Base-by-base conservation (phyloP, 2,329 filamentous ascomycete genomes). In the Botrytis pseudocinerea region DNA sequence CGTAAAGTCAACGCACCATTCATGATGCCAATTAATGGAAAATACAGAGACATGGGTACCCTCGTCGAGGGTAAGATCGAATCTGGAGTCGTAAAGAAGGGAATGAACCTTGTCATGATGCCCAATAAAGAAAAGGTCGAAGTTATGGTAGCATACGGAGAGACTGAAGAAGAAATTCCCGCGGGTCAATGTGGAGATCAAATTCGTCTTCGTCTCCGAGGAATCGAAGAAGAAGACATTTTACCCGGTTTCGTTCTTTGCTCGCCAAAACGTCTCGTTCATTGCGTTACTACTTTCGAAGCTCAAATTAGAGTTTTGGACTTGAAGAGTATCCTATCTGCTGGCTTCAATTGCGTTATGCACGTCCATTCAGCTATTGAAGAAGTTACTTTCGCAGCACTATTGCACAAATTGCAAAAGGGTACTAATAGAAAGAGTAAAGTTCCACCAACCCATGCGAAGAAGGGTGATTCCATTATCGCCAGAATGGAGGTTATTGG, bases 21-120 rank as follows among this genome's bases (percentile, higher is more conserved):
- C 87, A 98, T 99, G 96, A 98, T 99, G 95, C 93, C 96, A 14
- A 88, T 99, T 76, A 93, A 93, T 76, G 94, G 93, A 83, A 99
- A 99, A 85, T 99, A 98, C 86, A 90, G 93, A 79, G 97, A 99
- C 82, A 92, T 99, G 88, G 96, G 96, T 79, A 99, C 96, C 75
- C 94, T 99, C 89, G 89, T 98, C 60, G 97, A 99, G 85, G 96
- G 96, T 77, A 97, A 98, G 87, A 93, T 99, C 77, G 96, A 99
- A 83, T 93, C 95, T 28, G 95, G 94, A 82, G 92, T 98, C 64
- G 87, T 97, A 82, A 96, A 96, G 87, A 98, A 98, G 88, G 91
- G 91, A 75, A 91, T 92, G 84, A 90, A 84, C 75, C 90, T 97
- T 80, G 84, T 97, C 74, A 94, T 99, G 91, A 99, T 99, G 96